These are phyloP conservation scores for Leersia perrieri DNA, from an alignment of 176 grass and related monocot species.

Conservation along the genomic window DNA sequence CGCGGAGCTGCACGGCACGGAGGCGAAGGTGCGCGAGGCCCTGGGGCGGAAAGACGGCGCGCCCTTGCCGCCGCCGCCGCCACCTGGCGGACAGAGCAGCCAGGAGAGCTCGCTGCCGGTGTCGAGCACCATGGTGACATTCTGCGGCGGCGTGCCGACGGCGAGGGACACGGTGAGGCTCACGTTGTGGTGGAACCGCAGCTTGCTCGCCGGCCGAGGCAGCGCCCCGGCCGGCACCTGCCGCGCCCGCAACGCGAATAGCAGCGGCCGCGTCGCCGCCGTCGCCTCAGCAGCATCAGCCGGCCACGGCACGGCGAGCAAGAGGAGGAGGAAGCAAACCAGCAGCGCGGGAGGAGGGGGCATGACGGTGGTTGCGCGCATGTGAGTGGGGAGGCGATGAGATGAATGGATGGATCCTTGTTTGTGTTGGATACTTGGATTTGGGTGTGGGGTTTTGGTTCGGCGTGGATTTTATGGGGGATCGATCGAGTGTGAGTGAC, in stretches of 20 bases:
- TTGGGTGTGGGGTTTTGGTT: conserved; percentile 22
- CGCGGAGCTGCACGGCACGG: conserved; percentile 70
- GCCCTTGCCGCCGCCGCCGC: neutral
- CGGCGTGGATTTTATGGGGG: conserved; percentile 40
- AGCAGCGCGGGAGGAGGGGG: conserved; percentile 15
- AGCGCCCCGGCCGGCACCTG: conserved; percentile 51
- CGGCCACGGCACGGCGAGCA: conserved; percentile 19
- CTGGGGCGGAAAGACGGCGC: conserved; percentile 36
- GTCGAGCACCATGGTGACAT: conserved; percentile 86
- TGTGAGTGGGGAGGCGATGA: conserved; percentile 1
- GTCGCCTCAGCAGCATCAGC: neutral
- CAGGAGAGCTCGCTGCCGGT: conserved; percentile 98
- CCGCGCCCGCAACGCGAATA: conserved; percentile 54
- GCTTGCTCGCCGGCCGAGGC: conserved; percentile 68
- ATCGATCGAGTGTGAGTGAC: too few species aligned
- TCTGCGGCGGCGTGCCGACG: conserved; percentile 83
- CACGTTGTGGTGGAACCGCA: conserved; percentile 93
- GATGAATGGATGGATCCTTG: neutral
- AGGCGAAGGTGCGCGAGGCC: conserved; percentile 58
- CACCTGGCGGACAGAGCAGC: conserved; percentile 51
- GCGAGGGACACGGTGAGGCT: conserved; percentile 81
- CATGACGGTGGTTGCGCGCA: conserved; percentile 40
- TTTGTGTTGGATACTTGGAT: conserved; percentile 44
- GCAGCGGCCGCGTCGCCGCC: conserved; percentile 13
- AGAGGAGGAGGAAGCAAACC: conserved; percentile 8